A percentile compares a stretch with the other conserved stretches of the same genome.
Evolutionary conservation across 352 stramenopile species (phyloP).

Genomic region (Pythium folliculosum): DNA sequence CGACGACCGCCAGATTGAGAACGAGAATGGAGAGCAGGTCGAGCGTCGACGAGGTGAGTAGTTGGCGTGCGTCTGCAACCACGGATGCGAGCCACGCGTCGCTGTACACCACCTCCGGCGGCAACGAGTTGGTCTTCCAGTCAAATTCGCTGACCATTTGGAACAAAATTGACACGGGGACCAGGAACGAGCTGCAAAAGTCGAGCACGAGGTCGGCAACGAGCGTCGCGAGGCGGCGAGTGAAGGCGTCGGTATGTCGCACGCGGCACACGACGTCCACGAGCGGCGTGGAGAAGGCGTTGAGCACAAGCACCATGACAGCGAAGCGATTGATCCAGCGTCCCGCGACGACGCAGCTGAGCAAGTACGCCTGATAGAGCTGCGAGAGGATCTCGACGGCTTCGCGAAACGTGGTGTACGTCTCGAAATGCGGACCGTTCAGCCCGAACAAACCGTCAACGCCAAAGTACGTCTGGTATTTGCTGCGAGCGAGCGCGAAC

Average conservation of each 20-base stretch:
- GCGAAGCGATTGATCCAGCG: slow-evolving; percentile 23
- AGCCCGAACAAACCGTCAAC: slow-evolving; percentile 24
- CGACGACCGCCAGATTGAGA: slow-evolving; percentile 1
- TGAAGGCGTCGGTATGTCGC: background rate
- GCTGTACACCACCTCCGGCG: slow-evolving; percentile 7
- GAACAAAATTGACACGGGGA: slow-evolving; percentile 21
- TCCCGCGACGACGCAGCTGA: slow-evolving; percentile 11
- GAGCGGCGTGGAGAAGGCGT: slow-evolving; percentile 6
- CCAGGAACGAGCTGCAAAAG: slow-evolving; percentile 23
- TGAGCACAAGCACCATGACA: slow-evolving; percentile 6
- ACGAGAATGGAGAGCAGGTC: slow-evolving; percentile 5
- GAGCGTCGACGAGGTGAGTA: slow-evolving; percentile 1
- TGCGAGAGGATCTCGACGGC: slow-evolving; percentile 20
- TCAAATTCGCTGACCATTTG: slow-evolving; percentile 4
- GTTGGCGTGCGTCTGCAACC: background rate
- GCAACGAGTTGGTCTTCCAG: background rate
- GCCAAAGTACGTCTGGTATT: slow-evolving; percentile 19
- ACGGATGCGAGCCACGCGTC: slow-evolving; percentile 10
- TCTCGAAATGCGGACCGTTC: slow-evolving; percentile 22
- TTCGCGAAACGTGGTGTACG: slow-evolving; percentile 9
- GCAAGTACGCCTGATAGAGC: slow-evolving; percentile 21
- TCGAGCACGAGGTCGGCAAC: slow-evolving; percentile 17
- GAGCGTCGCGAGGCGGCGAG: slow-evolving; percentile 6
- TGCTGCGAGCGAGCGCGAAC: background rate
- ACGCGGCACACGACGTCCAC: background rate